Conservation (phyloP, 2,329 filamentous ascomycete genomes). For the Sarocladium oryzae region DNA sequence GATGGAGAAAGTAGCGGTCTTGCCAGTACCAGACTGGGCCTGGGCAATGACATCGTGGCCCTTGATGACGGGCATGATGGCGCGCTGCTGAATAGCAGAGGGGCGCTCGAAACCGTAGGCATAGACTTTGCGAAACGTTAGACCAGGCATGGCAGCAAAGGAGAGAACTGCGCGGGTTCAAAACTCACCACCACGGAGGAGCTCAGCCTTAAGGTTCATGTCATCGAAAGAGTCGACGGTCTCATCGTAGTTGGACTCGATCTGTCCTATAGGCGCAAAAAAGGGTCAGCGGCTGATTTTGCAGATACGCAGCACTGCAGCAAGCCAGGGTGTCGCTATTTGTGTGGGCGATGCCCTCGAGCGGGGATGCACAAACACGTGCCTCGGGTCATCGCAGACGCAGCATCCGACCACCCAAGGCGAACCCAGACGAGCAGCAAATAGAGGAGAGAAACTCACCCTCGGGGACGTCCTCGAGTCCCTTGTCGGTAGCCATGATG, state of each 20-base stretch:
- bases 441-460: slow-evolving; percentile 52
- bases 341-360: slow-evolving; percentile 6
- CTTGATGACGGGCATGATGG: slow-evolving; percentile 99
- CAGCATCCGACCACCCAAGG: neutral
- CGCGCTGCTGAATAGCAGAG: slow-evolving; percentile 99
- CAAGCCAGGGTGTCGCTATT: slow-evolving; percentile 9
- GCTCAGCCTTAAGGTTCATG: slow-evolving; percentile 95
- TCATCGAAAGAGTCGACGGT: slow-evolving; percentile 98
- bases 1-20: slow-evolving; percentile 99
- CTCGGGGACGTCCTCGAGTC: slow-evolving; percentile 96
- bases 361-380: slow-evolving; percentile 3
- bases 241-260: slow-evolving; percentile 99
- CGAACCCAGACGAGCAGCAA: neutral
- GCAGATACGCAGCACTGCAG: neutral
- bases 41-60: slow-evolving; percentile 99
- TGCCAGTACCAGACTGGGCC: slow-evolving; percentile 99
- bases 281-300: slow-evolving; percentile 16
- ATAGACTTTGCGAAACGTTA: slow-evolving; percentile 56
- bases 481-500: slow-evolving; percentile 98
- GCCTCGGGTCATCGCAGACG: slow-evolving; percentile 2
- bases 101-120: slow-evolving; percentile 99
- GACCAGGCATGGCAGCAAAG: too few species aligned
- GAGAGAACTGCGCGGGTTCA: slow-evolving; percentile 8
- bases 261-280: slow-evolving; percentile 63
- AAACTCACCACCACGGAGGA: slow-evolving; percentile 77